These are phyloP conservation scores for Turnera subulata DNA, from an alignment of 345 rosid species.

Conservation along the genomic window DNA sequence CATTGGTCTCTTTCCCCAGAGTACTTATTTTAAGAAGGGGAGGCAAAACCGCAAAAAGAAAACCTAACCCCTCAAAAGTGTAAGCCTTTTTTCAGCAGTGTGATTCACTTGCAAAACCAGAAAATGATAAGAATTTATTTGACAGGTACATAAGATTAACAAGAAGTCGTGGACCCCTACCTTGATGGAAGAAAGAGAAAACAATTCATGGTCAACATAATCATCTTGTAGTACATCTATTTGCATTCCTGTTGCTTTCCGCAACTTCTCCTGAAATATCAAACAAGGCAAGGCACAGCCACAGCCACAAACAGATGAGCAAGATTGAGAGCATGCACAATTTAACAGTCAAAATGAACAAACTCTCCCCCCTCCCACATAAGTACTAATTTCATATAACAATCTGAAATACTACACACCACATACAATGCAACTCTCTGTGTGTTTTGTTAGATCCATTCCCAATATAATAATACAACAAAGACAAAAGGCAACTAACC, in stretches of 20 bases:
- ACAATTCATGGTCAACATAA: constrained; percentile 66
- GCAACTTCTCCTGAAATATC: constrained; percentile 64
- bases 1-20: too few relatives aligned
- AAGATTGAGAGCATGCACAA: not conserved
- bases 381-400: not conserved
- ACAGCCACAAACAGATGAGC: not conserved
- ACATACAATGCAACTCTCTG: not conserved
- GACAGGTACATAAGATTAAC: too few relatives aligned
- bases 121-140: too few relatives aligned
- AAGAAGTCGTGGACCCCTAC: constrained; percentile 29
- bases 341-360: not conserved
- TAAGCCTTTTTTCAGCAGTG: too few relatives aligned
- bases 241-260: constrained; percentile 78
- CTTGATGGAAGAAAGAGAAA: constrained; percentile 91
- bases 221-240: constrained; percentile 83
- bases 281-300: constrained; percentile 10
- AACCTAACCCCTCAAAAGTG: too few relatives aligned
- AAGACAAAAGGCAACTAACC: constrained; percentile 35
- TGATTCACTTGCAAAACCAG: too few relatives aligned
- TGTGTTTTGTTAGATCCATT: too few relatives aligned
- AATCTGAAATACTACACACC: not conserved
- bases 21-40: too few relatives aligned
- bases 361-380: constrained; percentile 2
- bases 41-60: too few relatives aligned
- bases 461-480: too few relatives aligned